Base-by-base conservation (phyloP, 257 asterid genomes). In the Echium plantagineum region DNA sequence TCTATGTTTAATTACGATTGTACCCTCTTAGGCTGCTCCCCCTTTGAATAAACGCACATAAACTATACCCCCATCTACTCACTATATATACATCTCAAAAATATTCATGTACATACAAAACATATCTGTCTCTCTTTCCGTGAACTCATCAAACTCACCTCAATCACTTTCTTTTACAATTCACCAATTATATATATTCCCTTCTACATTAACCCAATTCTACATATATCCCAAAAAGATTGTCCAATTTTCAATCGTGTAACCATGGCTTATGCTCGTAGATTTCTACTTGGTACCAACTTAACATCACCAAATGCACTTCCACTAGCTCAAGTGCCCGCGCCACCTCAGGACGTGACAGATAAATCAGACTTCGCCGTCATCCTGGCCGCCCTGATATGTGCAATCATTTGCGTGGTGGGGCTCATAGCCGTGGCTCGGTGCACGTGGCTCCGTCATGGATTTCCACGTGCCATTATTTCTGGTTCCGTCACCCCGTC, bases 381-480 rank as follows among this genome's bases (percentile, higher is more conserved):
- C 30, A 61, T 77, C 64, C 74, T 75, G 7, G 85, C 85, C 3
- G 77, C 82, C 26, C 62, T 82, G 2, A 78, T 82, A 22, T 82
- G 85, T 62, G 80, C 85, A 0, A 49, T 82, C 0, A 79, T 82
- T 15, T 74, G 83, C 63, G 76, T 75, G 24, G 71, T 71, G 15
- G 89, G 89, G 28, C 78, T 82, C 2, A n/a, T 79, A n/a, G 75
- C 81, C 1, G 70, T 79, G 26, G 83, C 74, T 52, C 72, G 88
- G 19, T 81, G 85, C 69, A 71, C 81, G 52, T 81, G 88, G 83
- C 74, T 76, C 63, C 79, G 81, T 57, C 75, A 77, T 30, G 70
- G 59, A 55, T 24, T 12, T 35, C 46, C 46, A 35, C 46, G 47
- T 35, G 18, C 69, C 65, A 73, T 65, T 0, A 2, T 28, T 24